Conservation (phyloP, 1,284 basidiomycete species). For the Marasmius fiardii region DNA sequence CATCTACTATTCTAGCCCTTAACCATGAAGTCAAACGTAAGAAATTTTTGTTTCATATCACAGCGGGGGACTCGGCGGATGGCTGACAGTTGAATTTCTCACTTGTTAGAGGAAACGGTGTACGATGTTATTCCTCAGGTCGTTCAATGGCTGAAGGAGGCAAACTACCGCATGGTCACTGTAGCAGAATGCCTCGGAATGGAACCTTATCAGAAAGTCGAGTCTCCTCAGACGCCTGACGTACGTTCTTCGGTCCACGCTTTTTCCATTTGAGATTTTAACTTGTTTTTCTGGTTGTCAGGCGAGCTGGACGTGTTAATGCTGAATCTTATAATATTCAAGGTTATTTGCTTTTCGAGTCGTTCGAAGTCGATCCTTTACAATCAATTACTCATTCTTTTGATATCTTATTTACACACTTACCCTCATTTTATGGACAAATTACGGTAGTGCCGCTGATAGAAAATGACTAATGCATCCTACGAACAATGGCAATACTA, state of each 20-base stretch:
- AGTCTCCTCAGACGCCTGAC: not conserved
- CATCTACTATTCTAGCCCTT: not conserved
- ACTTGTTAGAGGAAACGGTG: not conserved
- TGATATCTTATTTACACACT: too few relatives aligned
- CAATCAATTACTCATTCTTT: too few relatives aligned
- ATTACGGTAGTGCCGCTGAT: too few relatives aligned
- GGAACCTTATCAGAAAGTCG: not conserved
- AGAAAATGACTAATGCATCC: too few relatives aligned
- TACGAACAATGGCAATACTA: too few relatives aligned
- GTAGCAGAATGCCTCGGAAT: conserved; percentile 1
- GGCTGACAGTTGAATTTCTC: not conserved
- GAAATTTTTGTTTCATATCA: not conserved
- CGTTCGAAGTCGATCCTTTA: too few relatives aligned
- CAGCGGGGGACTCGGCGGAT: too few relatives aligned
- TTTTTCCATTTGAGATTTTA: not conserved
- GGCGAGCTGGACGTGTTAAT: not conserved
- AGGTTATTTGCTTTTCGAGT: too few relatives aligned
- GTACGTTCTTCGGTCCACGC: not conserved
- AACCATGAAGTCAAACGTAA: conserved; percentile 3
- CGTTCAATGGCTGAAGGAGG: not conserved
- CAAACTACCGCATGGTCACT: not conserved
- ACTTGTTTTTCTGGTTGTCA: not conserved
- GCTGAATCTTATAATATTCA: too few relatives aligned
- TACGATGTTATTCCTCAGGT: not conserved
- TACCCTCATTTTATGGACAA: too few relatives aligned